Evolutionary conservation across 768 basidiomycete species (phyloP).

Genomic region (Rhizopogon vesiculosus): DNA sequence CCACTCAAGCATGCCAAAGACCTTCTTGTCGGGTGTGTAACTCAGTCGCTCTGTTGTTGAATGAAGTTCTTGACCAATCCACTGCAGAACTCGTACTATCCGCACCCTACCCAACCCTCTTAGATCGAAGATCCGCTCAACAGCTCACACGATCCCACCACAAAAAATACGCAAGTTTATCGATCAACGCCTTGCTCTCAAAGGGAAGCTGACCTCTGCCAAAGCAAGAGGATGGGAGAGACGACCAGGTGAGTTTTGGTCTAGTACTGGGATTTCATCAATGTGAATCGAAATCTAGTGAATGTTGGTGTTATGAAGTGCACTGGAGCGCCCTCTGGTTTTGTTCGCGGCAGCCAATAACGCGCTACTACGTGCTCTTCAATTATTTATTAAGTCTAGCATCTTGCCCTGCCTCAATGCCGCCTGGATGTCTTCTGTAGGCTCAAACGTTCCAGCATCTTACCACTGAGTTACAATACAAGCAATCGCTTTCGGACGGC

Average conservation of each 20-base stretch:
- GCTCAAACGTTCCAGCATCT: too few species aligned
- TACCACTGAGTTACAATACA: too few species aligned
- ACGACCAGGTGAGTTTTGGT: constrained; percentile 43
- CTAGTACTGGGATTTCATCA: not conserved
- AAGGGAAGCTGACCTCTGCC: constrained; percentile 25
- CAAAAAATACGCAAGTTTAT: constrained; percentile 48
- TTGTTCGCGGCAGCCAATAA: constrained; percentile 33
- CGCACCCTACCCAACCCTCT: constrained; percentile 36
- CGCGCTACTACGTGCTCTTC: not conserved
- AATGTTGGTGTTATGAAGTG: constrained; percentile 54
- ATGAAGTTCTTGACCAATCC: constrained; percentile 1
- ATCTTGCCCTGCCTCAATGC: not conserved
- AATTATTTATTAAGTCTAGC: not conserved
- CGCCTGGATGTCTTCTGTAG: not conserved
- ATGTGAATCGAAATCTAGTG: constrained; percentile 26
- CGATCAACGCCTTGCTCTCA: constrained; percentile 45
- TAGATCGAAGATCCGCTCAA: constrained; percentile 26
- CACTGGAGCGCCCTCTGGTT: constrained; percentile 49
- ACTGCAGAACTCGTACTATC: constrained; percentile 47
- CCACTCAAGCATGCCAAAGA: constrained; percentile 39
- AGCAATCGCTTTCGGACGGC: too few species aligned
- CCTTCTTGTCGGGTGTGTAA: constrained; percentile 46
- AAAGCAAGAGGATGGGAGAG: constrained; percentile 52
- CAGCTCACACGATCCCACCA: constrained; percentile 43
- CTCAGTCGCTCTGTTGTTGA: not conserved